Conservation (phyloP, 371 early-diverging fungal species). For the Mucor velutinosus region DNA sequence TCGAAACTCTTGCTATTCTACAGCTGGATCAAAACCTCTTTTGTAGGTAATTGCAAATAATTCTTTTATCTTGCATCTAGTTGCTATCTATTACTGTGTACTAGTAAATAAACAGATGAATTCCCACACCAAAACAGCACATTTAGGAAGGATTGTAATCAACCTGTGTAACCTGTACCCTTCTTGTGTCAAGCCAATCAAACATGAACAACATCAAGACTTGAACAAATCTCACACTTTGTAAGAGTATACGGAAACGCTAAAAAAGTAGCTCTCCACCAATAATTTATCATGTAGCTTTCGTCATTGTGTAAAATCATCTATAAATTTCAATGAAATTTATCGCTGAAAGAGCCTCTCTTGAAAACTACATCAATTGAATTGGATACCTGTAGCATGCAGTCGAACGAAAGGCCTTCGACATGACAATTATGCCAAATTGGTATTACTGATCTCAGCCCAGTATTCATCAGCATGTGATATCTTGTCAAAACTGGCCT, state of each 20-base stretch:
- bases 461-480: too few relatives aligned
- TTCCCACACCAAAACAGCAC: not conserved
- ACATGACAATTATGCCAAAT: too few relatives aligned
- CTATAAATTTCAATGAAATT: not conserved
- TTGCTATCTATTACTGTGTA: too few relatives aligned
- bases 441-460: too few relatives aligned
- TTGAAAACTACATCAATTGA: too few relatives aligned
- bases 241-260: not conserved
- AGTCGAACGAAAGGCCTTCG: too few relatives aligned
- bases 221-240: not conserved
- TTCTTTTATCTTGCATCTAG: too few relatives aligned
- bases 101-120: not conserved
- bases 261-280: conserved; percentile 1
- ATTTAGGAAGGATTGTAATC: not conserved
- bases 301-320: conserved; percentile 1
- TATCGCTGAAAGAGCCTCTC: too few relatives aligned
- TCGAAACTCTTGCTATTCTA: not conserved
- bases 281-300: conserved; percentile 7
- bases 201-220: not conserved
- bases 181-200: conserved; percentile 9
- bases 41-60: too few relatives aligned
- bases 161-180: conserved; percentile 2
- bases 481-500: too few relatives aligned
- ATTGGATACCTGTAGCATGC: too few relatives aligned
- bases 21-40: not conserved